phyloP scores from a whole-genome alignment of 129 eudicot species.

The Artemisia argyi region DNA sequence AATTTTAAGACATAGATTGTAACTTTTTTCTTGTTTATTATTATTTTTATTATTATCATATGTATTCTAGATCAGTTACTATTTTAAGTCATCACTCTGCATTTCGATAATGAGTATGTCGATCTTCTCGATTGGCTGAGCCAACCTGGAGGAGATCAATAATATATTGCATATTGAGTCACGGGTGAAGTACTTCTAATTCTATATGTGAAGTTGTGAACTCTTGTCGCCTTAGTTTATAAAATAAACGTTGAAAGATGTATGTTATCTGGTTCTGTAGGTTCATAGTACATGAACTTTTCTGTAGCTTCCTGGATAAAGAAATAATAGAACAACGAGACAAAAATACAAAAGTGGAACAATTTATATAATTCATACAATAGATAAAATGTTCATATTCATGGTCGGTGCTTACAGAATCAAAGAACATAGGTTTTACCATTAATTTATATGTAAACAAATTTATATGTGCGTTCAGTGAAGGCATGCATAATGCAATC shows the following conservation, averaged over 20 bases:
- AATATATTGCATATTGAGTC: conserved; percentile 14
- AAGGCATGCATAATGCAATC: too few relatives aligned
- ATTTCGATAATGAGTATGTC: background rate
- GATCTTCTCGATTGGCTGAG: conserved; percentile 19
- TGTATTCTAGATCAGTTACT: background rate
- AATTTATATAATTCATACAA: too few relatives aligned
- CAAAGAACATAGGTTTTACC: too few relatives aligned
- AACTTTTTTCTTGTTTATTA: too few relatives aligned
- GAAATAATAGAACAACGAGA: background rate
- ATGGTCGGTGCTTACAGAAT: too few relatives aligned
- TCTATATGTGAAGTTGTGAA: background rate
- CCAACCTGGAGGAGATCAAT: conserved; percentile 17
- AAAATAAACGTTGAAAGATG: conserved; percentile 14
- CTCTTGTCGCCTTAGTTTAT: conserved; percentile 3
- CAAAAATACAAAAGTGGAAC: background rate
- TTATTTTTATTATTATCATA: too few relatives aligned
- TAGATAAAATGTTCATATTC: too few relatives aligned
- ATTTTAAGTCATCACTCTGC: background rate
- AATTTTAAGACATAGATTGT: too few relatives aligned
- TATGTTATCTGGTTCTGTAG: background rate
- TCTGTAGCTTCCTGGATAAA: background rate
- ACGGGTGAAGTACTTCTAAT: conserved; percentile 17
- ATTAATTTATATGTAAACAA: too few relatives aligned
- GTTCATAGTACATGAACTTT: too few relatives aligned
- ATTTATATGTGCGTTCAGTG: too few relatives aligned